phyloP scores from a whole-genome alignment of 768 basidiomycete species.

The Agaricus subrufescens region DNA sequence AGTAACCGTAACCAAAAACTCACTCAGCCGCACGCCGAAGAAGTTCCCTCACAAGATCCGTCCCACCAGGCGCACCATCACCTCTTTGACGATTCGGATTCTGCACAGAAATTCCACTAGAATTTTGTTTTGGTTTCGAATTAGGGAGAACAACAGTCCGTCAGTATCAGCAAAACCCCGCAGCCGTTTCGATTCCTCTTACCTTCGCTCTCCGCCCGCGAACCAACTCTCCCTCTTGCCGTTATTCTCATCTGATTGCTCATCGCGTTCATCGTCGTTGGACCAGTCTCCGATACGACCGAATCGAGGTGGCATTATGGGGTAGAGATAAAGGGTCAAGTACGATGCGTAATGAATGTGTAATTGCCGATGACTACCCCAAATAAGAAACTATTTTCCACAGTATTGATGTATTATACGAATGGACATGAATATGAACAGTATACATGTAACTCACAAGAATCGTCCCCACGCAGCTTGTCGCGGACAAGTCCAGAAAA shows the following conservation, averaged over 20 bases:
- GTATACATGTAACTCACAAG: too few relatives aligned
- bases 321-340: not conserved
- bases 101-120: conserved; percentile 83
- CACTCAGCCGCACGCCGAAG: conserved; percentile 80
- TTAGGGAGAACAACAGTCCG: not conserved
- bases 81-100: conserved; percentile 60
- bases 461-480: too few relatives aligned
- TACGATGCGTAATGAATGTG: not conserved
- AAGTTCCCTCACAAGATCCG: conserved; percentile 63
- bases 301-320: conserved; percentile 27
- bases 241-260: conserved; percentile 43
- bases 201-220: conserved; percentile 96
- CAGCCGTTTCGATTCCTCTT: too few relatives aligned
- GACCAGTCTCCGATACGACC: conserved; percentile 53
- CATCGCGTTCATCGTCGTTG: conserved; percentile 42
- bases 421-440: too few relatives aligned
- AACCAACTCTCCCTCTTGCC: conserved; percentile 70
- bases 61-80: conserved; percentile 36
- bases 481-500: too few relatives aligned
- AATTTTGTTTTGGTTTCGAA: not conserved
- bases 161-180: not conserved
- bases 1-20: conserved; percentile 18
- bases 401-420: too few relatives aligned
- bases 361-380: too few relatives aligned
- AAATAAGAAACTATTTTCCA: too few relatives aligned